These are phyloP conservation scores for Fragaria nilgerrensis DNA, from an alignment of 306 rosid species.

Conservation along the genomic window DNA sequence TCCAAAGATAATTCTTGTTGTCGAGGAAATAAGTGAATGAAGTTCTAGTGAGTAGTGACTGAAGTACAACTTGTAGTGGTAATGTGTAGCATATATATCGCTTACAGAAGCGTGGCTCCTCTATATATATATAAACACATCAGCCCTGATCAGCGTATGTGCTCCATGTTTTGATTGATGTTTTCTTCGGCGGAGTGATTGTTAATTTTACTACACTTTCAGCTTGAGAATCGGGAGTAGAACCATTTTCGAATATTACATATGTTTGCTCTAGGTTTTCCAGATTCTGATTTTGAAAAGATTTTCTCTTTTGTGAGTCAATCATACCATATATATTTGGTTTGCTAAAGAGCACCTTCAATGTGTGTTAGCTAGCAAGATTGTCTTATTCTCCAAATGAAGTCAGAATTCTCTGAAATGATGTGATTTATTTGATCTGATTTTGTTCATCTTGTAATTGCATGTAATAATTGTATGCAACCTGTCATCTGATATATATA, in stretches of 20 bases:
- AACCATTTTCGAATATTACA: no score
- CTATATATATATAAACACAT: not conserved
- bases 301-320: not conserved
- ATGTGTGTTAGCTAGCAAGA: not conserved
- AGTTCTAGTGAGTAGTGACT: no score
- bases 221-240: no score
- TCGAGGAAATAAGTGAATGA: not conserved
- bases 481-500: no score
- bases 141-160: not conserved
- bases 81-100: not conserved
- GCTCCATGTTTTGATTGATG: not conserved
- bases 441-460: not conserved
- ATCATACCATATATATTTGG: not conserved
- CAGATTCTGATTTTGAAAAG: not conserved
- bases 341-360: not conserved
- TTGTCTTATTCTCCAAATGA: not conserved
- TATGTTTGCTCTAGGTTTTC: not conserved
- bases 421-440: no score
- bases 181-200: not conserved
- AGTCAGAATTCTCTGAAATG: no score
- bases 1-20: not conserved
- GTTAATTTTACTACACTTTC: not conserved
- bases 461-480: not conserved
- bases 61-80: not conserved
- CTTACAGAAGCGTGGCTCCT: not conserved